Conservation (phyloP, 108 stramenopile genomes). For the Cyclotella atomus region DNA sequence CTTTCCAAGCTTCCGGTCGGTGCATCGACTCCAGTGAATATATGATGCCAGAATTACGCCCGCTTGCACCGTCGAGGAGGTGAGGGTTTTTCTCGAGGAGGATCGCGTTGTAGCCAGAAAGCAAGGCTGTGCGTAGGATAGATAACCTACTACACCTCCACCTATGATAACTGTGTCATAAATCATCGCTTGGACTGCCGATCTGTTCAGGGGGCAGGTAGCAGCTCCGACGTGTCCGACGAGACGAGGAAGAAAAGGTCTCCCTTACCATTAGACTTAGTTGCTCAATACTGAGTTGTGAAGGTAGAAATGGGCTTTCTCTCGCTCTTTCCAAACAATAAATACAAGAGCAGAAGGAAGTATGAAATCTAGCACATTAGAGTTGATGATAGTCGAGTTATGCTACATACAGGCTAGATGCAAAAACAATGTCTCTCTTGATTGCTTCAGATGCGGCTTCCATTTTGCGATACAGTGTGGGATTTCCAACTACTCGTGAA, state of each 20-base stretch:
- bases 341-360: too few species aligned
- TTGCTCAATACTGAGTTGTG: too few species aligned
- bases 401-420: slow-evolving; percentile 92
- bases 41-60: slow-evolving; percentile 75
- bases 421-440: slow-evolving; percentile 98
- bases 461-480: slow-evolving; percentile 94
- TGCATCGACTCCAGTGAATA: slow-evolving; percentile 87
- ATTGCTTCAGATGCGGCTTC: slow-evolving; percentile 93
- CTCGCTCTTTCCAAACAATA: too few species aligned
- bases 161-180: slow-evolving; percentile 80
- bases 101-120: slow-evolving; percentile 59
- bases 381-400: too few species aligned
- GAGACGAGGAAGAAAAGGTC: not conserved
- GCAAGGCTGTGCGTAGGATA: slow-evolving; percentile 63
- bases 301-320: too few species aligned
- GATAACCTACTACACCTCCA: slow-evolving; percentile 84
- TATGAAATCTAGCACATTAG: too few species aligned
- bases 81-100: slow-evolving; percentile 67
- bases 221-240: too few species aligned
- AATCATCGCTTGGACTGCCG: slow-evolving; percentile 18
- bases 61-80: slow-evolving; percentile 61
- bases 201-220: too few species aligned
- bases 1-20: slow-evolving; percentile 72
- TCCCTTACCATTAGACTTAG: too few species aligned
- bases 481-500: slow-evolving; percentile 96